Evolutionary conservation across 306 rosid genomes (phyloP).

Genomic region (Echinosophora koreensis): DNA sequence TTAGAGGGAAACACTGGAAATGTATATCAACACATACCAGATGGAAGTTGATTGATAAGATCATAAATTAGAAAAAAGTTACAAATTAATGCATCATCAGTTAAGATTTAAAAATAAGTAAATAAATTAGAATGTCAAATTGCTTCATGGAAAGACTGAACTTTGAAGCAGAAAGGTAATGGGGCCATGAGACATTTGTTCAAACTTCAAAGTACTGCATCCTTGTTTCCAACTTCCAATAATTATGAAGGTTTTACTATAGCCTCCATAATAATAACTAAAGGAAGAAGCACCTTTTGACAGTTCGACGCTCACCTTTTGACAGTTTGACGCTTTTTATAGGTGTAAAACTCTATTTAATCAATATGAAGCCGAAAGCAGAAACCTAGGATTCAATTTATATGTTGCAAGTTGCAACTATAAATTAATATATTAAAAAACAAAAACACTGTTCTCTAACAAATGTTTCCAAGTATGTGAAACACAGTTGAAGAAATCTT

Average conservation of each 20-base stretch:
- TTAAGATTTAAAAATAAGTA: not conserved
- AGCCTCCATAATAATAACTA: slow-evolving; percentile 19
- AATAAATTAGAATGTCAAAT: slow-evolving; percentile 19
- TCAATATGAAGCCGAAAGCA: not conserved
- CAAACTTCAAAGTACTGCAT: not conserved
- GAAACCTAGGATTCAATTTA: slow-evolving; percentile 10
- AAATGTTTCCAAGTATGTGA: not conserved
- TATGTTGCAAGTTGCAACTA: not conserved
- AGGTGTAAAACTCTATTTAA: not conserved
- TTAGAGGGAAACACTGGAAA: not conserved
- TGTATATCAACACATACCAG: not conserved
- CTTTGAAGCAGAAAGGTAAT: slow-evolving; percentile 13
- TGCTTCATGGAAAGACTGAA: slow-evolving; percentile 1
- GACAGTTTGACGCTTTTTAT: not conserved
- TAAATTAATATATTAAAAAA: slow-evolving; percentile 6
- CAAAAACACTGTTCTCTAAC: not conserved
- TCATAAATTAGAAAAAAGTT: not conserved
- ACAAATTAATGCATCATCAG: not conserved
- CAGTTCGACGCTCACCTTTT: not conserved
- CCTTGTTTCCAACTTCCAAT: slow-evolving; percentile 18
- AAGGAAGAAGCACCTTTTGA: slow-evolving; percentile 3
- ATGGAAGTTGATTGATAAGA: slow-evolving; percentile 15
- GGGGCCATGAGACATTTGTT: not conserved
- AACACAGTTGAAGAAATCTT: not conserved
- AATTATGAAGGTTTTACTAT: not conserved